Evolutionary conservation across 1,139 yeast genomes (phyloP), one percentile per base, ranked within the genome.

Genomic region (Candida sojae): DNA sequence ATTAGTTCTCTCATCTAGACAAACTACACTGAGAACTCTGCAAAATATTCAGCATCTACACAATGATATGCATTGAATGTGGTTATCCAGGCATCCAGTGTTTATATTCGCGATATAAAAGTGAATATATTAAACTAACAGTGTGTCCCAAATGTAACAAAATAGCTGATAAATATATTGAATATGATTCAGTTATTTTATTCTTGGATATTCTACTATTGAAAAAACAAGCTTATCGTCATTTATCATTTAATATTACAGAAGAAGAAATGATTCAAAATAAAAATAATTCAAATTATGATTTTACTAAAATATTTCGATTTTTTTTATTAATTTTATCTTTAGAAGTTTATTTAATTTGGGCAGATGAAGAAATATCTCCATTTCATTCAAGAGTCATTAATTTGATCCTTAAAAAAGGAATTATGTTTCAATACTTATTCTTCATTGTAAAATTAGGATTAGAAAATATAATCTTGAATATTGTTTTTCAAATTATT

Each of bases 41-140:
- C 21, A 17, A 17, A 17, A 26, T 6, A 6, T 26, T 26, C 4
- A 6, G 5, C 29, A 6, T 8, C 29, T 26, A 4, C 33, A 4
- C 44, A 25, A 90, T 92, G 97, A 84, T 91, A 54, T 93, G 99
- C 65, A 87, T 92, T 26, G 96, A 91, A 64, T 93, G 99, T 66
- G 80, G 83, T 17, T 71, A 77, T 45, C 81, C 86, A 17, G 59
- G 62, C 1, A 87, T 86, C 35, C 71, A 75, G 12, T 75, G 86
- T 2, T 77, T 92, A 38, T 92, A 81, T 67, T 84, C 87, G 25
- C 77, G 76, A 53, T 91, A 88, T 66, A 82, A 93, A 40, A 85
- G 86, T 48, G 84, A 86, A 43, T 92, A 91, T 58, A 88, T 92
- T 45, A 83, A 88, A 54, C 77, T 91, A 44, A 86, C 96, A 0